These are phyloP conservation scores for Neonectria magnoliae DNA, from an alignment of 2,329 filamentous ascomycete genomes.

Conservation along the genomic window DNA sequence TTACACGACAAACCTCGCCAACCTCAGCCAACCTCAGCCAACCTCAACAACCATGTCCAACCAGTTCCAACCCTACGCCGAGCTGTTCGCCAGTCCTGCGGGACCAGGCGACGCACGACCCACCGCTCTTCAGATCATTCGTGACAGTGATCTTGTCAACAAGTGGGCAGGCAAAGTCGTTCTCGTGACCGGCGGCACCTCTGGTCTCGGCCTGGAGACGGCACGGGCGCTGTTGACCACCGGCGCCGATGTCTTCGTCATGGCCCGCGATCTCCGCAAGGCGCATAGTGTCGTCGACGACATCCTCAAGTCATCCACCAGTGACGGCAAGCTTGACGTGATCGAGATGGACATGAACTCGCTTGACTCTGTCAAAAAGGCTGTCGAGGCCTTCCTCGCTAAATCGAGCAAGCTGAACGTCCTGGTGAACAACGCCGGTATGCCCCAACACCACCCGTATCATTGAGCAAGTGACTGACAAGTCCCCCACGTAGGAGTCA, in stretches of 20 bases:
- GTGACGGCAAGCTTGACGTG: conserved; percentile 44
- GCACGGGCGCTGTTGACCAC: conserved; percentile 54
- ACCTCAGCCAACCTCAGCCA: background rate
- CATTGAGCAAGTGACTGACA: background rate
- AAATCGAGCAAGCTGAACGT: conserved; percentile 37
- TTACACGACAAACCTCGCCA: background rate
- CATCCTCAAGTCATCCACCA: conserved; percentile 19
- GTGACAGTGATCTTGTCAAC: conserved; percentile 44
- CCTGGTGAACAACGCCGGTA: conserved; percentile 56
- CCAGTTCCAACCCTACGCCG: conserved; percentile 22
- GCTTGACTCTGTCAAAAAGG: conserved; percentile 46
- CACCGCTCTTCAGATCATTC: conserved; percentile 49
- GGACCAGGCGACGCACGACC: conserved; percentile 51
- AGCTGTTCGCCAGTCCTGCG: conserved; percentile 15
- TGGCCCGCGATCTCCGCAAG: conserved; percentile 50
- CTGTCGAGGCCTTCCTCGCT: conserved; percentile 30
- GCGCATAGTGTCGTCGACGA: conserved; percentile 40
- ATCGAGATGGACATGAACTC: conserved; percentile 45
- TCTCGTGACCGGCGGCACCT: conserved; percentile 55
- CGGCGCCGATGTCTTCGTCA: conserved; percentile 56
- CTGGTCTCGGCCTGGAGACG: conserved; percentile 57
- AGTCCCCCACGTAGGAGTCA: conserved; percentile 42
- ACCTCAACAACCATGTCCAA: conserved; percentile 10
- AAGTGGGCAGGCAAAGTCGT: conserved; percentile 49
- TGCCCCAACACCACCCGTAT: background rate